Evolutionary conservation across 805 yeast species (phyloP), one percentile per base, ranked within the genome.

Genomic region (Sungouiella thailandica): DNA sequence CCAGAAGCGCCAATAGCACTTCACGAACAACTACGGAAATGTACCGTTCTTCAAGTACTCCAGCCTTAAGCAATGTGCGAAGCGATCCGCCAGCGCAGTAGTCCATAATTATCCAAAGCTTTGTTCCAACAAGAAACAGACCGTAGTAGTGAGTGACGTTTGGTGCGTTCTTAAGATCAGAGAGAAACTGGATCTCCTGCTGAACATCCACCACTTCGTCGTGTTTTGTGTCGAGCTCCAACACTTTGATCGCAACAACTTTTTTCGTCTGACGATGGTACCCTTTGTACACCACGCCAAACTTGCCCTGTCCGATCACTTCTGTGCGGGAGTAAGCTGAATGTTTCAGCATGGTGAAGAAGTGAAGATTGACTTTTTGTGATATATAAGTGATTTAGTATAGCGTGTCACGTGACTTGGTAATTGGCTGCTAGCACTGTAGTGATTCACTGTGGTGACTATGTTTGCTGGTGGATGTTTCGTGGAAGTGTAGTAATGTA

Each of bases 31-130:
- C 77, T n/a, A 94, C 81, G 12, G 89, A 82, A 23, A 84, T 77
- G 53, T 83, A 81, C 50, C 71, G 71, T 52, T 93, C 99, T 41
- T 88, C 96, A 25, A 94, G 71, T 23, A 75, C 76, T 0, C 98
- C 98, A 0, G 97, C 88, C 50, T 80, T 76, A 37, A 90, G 60
- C 29, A 93, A 64, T 2, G 96, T 85, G 42, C 98, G 71, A 36
- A 86, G 76, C 1, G 95, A 83, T 0, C 99, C 99, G 11, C 98
- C 99, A 1, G 95, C 93, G 59, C 97, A 90, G 52, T 84, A 78
- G 53, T 93, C 99, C 97, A 93, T 93, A 38, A 93, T 79, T 55
- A 93, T 89, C 97, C 98, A 93, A 23, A 93, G 68, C 50, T 84
- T 81, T n/a, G 96, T 83, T 30, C 90, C 97, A 41, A 80, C 77